A percentile compares a stretch with the other conserved stretches of the same genome.
Evolutionary conservation across 352 stramenopile genomes (phyloP).

Genomic region (Phytophthora megakarya): DNA sequence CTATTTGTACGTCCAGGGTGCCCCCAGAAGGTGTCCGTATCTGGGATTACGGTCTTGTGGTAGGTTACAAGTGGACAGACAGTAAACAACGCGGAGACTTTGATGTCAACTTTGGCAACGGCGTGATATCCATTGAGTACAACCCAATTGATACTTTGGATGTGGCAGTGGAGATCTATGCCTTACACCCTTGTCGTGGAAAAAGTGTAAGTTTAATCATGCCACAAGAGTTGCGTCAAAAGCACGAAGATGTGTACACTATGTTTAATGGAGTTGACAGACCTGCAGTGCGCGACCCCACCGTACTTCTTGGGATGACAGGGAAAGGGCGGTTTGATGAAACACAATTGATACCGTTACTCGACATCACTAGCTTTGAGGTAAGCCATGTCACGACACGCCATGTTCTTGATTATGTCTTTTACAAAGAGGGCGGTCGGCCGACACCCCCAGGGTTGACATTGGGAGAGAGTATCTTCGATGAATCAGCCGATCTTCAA

Average conservation of each 20-base stretch:
- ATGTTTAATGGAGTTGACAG: conserved; percentile 7
- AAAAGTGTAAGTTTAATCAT: conserved; percentile 5
- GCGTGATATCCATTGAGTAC: neutral
- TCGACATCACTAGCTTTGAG: neutral
- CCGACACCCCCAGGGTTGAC: neutral
- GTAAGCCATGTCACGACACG: neutral
- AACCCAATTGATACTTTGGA: neutral
- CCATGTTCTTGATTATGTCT: conserved; percentile 2
- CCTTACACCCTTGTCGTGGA: conserved; percentile 1
- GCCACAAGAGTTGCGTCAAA: neutral
- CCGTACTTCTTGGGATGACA: neutral
- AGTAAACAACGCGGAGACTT: neutral
- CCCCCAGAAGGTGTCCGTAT: neutral
- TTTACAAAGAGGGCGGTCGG: neutral
- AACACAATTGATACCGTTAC: neutral
- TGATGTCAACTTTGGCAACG: neutral
- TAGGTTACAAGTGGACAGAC: neutral
- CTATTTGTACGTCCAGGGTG: neutral
- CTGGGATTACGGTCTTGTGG: neutral
- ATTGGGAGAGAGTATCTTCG: neutral
- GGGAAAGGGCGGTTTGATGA: neutral
- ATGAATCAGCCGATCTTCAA: neutral
- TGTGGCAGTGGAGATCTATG: conserved; percentile 15
- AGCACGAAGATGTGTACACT: neutral
- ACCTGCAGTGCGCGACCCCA: neutral